phyloP scores from a whole-genome alignment of 192 early-diverging fungal species.

The Polychytrium aggregatum region DNA sequence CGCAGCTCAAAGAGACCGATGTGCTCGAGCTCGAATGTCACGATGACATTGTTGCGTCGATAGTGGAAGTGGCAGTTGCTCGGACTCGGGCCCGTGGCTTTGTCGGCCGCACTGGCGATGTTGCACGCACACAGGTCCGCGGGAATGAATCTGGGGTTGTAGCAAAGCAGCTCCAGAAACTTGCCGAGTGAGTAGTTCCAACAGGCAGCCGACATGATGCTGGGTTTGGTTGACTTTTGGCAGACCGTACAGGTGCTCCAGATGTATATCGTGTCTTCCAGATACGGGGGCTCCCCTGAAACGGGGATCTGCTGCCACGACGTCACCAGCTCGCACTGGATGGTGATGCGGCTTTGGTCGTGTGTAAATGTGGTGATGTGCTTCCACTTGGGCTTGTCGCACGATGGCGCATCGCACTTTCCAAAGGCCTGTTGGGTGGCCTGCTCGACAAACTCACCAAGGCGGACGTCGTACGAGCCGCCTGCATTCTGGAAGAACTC shows the following conservation, averaged over 20 bases:
- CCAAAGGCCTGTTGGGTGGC: too few species aligned
- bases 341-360: constrained; percentile 33
- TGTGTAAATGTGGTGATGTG: constrained; percentile 48
- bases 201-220: constrained; percentile 17
- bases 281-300: not conserved
- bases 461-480: too few species aligned
- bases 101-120: too few species aligned
- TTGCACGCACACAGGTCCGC: too few species aligned
- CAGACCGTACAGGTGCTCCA: constrained; percentile 17
- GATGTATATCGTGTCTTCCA: constrained; percentile 14
- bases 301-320: constrained; percentile 4
- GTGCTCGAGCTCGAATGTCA: constrained; percentile 18
- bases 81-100: too few species aligned
- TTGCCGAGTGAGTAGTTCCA: constrained; percentile 27
- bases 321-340: constrained; percentile 19
- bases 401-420: too few species aligned
- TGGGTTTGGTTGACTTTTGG: not conserved
- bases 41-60: too few species aligned
- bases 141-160: constrained; percentile 9
- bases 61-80: too few species aligned
- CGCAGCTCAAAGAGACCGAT: constrained; percentile 24
- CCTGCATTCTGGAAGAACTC: constrained; percentile 40
- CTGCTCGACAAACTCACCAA: too few species aligned
- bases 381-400: constrained; percentile 33
- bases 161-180: constrained; percentile 23